Conservation (phyloP, 495 filamentous ascomycete genomes). For the Pyrenula massariospora region DNA sequence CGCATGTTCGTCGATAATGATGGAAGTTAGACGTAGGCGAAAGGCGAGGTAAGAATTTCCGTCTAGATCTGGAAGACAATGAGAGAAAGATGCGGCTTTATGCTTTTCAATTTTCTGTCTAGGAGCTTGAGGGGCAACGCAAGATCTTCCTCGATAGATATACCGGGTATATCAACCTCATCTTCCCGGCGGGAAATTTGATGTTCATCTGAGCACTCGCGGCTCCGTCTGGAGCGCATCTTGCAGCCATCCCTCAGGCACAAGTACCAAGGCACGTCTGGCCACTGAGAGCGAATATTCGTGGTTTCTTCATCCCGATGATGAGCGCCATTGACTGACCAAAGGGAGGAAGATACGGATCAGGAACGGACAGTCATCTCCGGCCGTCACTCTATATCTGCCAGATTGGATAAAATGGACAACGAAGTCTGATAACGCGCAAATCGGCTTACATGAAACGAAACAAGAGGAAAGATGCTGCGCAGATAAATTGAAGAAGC, state of each 20-base stretch:
- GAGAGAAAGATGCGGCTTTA: background rate
- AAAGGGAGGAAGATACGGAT: background rate
- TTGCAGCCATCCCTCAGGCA: too few relatives aligned
- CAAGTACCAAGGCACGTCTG: too few relatives aligned
- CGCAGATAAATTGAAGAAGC: background rate
- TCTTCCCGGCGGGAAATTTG: background rate
- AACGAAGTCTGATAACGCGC: background rate
- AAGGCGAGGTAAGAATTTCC: too few relatives aligned
- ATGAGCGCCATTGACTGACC: slow-evolving; percentile 5
- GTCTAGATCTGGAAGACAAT: background rate
- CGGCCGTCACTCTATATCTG: background rate
- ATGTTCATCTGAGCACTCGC: background rate
- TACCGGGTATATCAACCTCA: background rate
- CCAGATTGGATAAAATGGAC: background rate
- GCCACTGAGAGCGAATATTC: background rate
- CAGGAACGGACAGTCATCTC: background rate
- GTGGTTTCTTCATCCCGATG: slow-evolving; percentile 16
- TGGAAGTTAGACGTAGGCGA: too few relatives aligned
- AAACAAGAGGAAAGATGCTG: background rate
- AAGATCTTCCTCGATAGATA: background rate
- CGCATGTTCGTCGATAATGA: background rate
- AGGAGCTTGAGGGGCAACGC: background rate
- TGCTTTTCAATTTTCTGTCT: background rate
- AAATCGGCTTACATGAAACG: background rate
- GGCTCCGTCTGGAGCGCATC: background rate